Evolutionary conservation across 2,329 filamentous ascomycete genomes (phyloP), one percentile per base, ranked within the genome.

Genomic region (Fusarium illudens): DNA sequence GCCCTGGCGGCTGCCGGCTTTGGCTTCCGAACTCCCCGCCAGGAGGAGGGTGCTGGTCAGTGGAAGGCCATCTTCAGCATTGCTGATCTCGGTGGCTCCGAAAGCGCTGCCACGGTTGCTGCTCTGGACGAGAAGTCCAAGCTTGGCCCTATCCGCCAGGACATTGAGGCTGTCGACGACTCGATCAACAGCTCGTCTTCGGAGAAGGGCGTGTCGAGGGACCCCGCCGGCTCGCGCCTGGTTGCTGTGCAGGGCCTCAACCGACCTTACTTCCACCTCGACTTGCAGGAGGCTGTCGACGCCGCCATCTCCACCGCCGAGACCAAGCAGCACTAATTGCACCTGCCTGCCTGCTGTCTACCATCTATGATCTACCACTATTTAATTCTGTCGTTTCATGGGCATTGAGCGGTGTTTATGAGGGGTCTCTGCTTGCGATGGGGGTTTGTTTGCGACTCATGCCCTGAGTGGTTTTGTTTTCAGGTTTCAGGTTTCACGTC

Each of bases 51-150:
- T 13, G 54, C 75, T 3, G 74, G 73, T 15, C 72, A 78, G 19
- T 80, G 77, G 78, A 94, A 93, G 79, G 92, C 93, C 20, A 94
- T 98, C 71, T 98, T 97, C 85, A 93, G 89, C 75, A 94, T 98
- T 32, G 93, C 95, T 1, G 93, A 97, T 75, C 88, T 97, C 53
- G 89, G 93, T 62, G 91, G 94, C 10, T 82, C 83, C 1, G 82
- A 89, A 58, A 93, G 90, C 17, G 92, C 91, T 1, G 72, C 77
- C 9, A 70, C 70, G 12, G 75, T 75, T 25, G 90, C 90, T 2
- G 87, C 87, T 0, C 83, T 84, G 3, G 91, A 91, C 0, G 91
- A 94, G 71, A 81, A 86, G 58, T 80, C 62, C 36, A 67, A 65
- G 30, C 64, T 59, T 12, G 20, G 61, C 10, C 61, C 70, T 17